phyloP scores from a whole-genome alignment of 352 stramenopile species.

The Thraustotheca clavata region DNA sequence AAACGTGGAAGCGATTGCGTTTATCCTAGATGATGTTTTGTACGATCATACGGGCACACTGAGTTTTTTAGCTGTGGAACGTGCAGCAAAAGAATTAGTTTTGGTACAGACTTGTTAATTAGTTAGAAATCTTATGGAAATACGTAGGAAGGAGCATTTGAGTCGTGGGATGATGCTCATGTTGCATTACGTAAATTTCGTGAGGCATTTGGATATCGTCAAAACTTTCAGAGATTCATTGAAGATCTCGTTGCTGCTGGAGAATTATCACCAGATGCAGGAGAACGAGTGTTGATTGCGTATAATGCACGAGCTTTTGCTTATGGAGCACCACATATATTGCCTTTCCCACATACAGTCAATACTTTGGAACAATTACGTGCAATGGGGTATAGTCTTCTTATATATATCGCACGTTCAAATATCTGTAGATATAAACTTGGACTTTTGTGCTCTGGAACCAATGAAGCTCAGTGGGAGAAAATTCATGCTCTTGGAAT shows the following conservation, averaged over 20 bases:
- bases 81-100: conserved; percentile 62
- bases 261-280: conserved; percentile 34
- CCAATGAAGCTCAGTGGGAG: conserved; percentile 61
- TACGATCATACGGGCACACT: conserved; percentile 79
- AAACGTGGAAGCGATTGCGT: conserved; percentile 55
- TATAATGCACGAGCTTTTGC: conserved; percentile 72
- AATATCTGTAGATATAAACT: conserved; percentile 39
- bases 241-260: conserved; percentile 55
- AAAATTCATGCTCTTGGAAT: conserved; percentile 58
- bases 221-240: conserved; percentile 77
- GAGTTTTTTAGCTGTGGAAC: conserved; percentile 69
- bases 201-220: conserved; percentile 71
- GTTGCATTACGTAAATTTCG: conserved; percentile 72
- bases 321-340: conserved; percentile 51
- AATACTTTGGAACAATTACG: conserved; percentile 48
- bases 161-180: conserved; percentile 50
- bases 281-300: conserved; percentile 48
- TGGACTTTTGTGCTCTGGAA: conserved; percentile 65
- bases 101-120: not conserved
- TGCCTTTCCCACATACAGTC: conserved; percentile 43
- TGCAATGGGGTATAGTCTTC: conserved; percentile 5
- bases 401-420: not conserved
- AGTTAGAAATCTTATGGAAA: not conserved
- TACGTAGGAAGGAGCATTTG: conserved; percentile 46
- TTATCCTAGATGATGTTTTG: conserved; percentile 82